Evolutionary conservation across 495 filamentous ascomycete genomes (phyloP).

Genomic region (Hypoxylon trugodes): DNA sequence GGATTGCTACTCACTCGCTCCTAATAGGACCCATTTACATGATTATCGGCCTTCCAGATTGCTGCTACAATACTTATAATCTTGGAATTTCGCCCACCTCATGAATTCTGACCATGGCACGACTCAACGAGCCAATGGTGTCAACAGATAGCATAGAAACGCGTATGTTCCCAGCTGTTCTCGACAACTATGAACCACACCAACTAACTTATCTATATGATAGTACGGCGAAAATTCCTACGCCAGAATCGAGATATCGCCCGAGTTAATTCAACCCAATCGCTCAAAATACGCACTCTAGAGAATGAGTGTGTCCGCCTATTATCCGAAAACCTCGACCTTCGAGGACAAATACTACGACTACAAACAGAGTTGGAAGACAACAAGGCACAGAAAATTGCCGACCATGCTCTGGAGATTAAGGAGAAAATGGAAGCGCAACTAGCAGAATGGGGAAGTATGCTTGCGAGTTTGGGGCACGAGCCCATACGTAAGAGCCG

Average conservation of each 20-base stretch:
- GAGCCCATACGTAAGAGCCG: slow-evolving; percentile 54
- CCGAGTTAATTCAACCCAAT: slow-evolving; percentile 88
- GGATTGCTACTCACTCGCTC: slow-evolving; percentile 22
- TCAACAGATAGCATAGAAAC: slow-evolving; percentile 79
- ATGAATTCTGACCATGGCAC: slow-evolving; percentile 72
- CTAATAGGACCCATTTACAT: slow-evolving; percentile 15
- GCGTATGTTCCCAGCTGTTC: slow-evolving; percentile 63
- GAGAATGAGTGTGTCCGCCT: slow-evolving; percentile 86
- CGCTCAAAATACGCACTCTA: slow-evolving; percentile 84
- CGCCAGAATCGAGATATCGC: slow-evolving; percentile 96
- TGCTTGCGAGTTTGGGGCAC: slow-evolving; percentile 69
- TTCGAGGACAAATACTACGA: slow-evolving; percentile 79
- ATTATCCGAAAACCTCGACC: slow-evolving; percentile 84
- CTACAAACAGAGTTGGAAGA: slow-evolving; percentile 71
- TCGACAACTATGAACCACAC: neutral
- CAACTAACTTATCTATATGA: slow-evolving; percentile 22
- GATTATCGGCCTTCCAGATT: slow-evolving; percentile 19
- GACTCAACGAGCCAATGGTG: slow-evolving; percentile 83
- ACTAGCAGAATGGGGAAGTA: slow-evolving; percentile 68
- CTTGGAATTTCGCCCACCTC: slow-evolving; percentile 24
- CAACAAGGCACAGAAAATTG: slow-evolving; percentile 53
- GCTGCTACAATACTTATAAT: slow-evolving; percentile 25
- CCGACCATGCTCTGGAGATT: slow-evolving; percentile 71
- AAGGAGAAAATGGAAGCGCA: slow-evolving; percentile 76
- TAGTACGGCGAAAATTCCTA: slow-evolving; percentile 86